Evolutionary conservation across 495 filamentous ascomycete species (phyloP).

Genomic region (Clohesyomyces aquaticus): DNA sequence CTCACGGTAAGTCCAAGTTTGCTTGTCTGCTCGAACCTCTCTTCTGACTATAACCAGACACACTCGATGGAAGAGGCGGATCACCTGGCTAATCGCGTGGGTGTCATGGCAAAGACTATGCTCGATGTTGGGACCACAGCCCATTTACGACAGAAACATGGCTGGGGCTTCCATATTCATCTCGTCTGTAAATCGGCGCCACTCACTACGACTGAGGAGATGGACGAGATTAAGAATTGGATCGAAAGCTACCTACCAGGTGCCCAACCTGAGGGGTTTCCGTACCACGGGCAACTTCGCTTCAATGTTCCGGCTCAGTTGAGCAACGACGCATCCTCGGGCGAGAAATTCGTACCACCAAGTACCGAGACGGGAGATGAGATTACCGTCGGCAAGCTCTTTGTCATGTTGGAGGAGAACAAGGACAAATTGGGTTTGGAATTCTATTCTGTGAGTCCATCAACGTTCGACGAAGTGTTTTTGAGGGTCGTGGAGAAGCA

Average conservation of each 20-base stretch:
- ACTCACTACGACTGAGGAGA: slow-evolving; percentile 66
- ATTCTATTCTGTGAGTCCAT: slow-evolving; percentile 79
- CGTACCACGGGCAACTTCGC: slow-evolving; percentile 79
- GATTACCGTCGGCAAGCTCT: slow-evolving; percentile 62
- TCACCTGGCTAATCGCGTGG: slow-evolving; percentile 69
- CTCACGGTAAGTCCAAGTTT: slow-evolving; percentile 34
- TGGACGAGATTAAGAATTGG: slow-evolving; percentile 65
- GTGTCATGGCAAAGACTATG: slow-evolving; percentile 73
- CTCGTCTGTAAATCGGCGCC: slow-evolving; percentile 59
- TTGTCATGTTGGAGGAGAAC: slow-evolving; percentile 58
- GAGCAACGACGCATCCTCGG: not conserved
- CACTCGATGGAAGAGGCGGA: slow-evolving; percentile 83
- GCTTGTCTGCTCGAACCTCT: not conserved
- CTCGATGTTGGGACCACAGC: slow-evolving; percentile 69
- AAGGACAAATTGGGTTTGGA: slow-evolving; percentile 69
- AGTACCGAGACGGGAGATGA: slow-evolving; percentile 27
- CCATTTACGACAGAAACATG: slow-evolving; percentile 60
- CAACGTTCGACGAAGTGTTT: slow-evolving; percentile 87
- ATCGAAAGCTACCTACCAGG: slow-evolving; percentile 59
- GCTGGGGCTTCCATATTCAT: slow-evolving; percentile 52
- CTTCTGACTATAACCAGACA: slow-evolving; percentile 47
- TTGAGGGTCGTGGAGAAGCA: slow-evolving; percentile 76
- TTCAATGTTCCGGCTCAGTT: slow-evolving; percentile 67
- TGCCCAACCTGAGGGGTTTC: slow-evolving; percentile 69
- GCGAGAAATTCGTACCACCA: slow-evolving; percentile 9